phyloP scores from a whole-genome alignment of 176 grass and related monocot genomes.

The Panicum miliaceum region DNA sequence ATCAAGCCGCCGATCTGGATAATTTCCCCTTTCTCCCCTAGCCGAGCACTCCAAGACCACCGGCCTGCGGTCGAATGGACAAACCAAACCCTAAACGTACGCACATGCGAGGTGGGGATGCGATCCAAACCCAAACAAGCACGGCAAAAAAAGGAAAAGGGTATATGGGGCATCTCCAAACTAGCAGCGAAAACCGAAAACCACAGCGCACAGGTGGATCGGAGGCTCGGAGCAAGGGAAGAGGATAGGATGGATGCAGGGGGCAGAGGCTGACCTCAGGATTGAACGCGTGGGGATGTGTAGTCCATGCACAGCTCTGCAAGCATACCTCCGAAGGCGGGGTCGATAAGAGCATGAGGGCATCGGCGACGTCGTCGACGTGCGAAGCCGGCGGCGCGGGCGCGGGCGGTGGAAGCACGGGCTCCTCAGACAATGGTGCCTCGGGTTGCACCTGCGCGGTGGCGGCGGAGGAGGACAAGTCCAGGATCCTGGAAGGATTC shows the following conservation, averaged over 20 bases:
- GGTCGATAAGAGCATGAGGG: no score
- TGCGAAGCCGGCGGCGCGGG: neutral
- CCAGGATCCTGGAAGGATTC: neutral
- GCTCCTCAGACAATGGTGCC: neutral
- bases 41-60: neutral
- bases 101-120: neutral
- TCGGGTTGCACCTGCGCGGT: neutral
- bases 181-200: neutral
- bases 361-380: neutral
- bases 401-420: neutral
- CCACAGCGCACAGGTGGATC: neutral
- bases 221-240: neutral
- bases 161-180: neutral
- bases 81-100: neutral
- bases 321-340: neutral
- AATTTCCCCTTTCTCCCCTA: neutral
- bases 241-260: neutral
- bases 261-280: neutral
- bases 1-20: neutral
- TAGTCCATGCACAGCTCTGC: neutral
- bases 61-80: neutral
- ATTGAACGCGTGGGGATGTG: neutral
- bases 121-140: neutral
- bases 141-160: neutral
- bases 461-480: neutral